phyloP scores from a whole-genome alignment of 768 basidiomycete species.

The Lactarius psammicola region DNA sequence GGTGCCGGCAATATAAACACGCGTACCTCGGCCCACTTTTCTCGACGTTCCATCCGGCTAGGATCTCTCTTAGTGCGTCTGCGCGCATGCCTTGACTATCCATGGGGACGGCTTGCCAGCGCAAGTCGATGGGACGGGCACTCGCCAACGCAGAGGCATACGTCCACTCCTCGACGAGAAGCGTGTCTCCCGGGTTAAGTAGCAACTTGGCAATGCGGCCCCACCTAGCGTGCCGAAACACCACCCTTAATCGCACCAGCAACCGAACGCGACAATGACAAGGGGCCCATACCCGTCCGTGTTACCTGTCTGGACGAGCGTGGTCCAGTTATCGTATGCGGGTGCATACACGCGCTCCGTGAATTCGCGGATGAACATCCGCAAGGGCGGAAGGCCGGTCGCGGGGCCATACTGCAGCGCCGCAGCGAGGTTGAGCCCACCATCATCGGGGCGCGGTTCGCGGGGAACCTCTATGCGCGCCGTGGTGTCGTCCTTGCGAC shows the following conservation, averaged over 20 bases:
- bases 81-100: constrained; percentile 70
- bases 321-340: constrained; percentile 58
- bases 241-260: not conserved
- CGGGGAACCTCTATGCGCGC: constrained; percentile 60
- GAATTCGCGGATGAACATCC: constrained; percentile 57
- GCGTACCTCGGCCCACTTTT: not conserved
- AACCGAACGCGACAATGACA: not conserved
- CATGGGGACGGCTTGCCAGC: constrained; percentile 57
- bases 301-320: constrained; percentile 61
- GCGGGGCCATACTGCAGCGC: constrained; percentile 69
- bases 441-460: constrained; percentile 45
- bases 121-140: constrained; percentile 42
- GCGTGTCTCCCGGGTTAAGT: constrained; percentile 61
- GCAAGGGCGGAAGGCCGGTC: constrained; percentile 56
- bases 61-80: constrained; percentile 53
- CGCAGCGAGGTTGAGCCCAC: constrained; percentile 56
- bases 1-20: not conserved
- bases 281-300: constrained; percentile 54
- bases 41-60: constrained; percentile 63
- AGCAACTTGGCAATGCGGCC: constrained; percentile 56
- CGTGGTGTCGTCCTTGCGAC: constrained; percentile 39
- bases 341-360: constrained; percentile 53
- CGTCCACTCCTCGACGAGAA: constrained; percentile 68
- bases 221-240: constrained; percentile 45
- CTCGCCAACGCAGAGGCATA: constrained; percentile 58